Evolutionary conservation across 2,329 filamentous ascomycete genomes (phyloP), one percentile per base, ranked within the genome.

Genomic region (Pseudogymnoascus sp.): DNA sequence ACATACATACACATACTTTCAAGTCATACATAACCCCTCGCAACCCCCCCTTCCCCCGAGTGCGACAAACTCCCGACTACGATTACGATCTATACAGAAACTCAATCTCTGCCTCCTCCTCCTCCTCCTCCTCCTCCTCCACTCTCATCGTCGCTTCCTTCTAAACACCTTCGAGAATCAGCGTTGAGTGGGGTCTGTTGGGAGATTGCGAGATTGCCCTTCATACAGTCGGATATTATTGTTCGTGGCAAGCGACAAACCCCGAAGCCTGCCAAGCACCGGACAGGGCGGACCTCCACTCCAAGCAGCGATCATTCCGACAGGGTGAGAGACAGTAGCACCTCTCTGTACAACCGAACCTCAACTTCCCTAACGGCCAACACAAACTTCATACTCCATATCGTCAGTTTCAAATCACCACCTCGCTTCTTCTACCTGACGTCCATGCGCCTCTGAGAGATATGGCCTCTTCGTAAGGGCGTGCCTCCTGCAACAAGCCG

Each of bases 221-320:
- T 55, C n/a, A 55, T 33, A 19, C 19, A 19, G 49, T 55, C n/a
- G 49, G 49, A 55, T 55, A 55, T 55, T 55, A 55, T 33, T 55
- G 28, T 22, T 33, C n/a, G 28, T 55, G 28, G 28, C 28, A 22
- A 55, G 14, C 16, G 16, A 55, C 11, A 35, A 16, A 8, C 14
- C 5, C 49, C 28, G 8, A 33, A 55, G 28, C 49, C 22, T 33
- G 28, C 28, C 28, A 55, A 55, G 49, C 28, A 22, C 49, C 49
- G 25, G 49, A 55, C 49, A 55, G 28, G 28, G 49, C 49, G 28
- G 14, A 55, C 49, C 22, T 35, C 28, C 49, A 55, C 49, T 9
- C n/a, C 28, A 55, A 55, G 49, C 28, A 55, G 49, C 49, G 49
- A 55, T 55, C 49, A 55, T 12, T 33, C 28, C 14, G 49, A 7